phyloP scores from a whole-genome alignment of 2,329 filamentous ascomycete species.

The Phialophora expanda region DNA sequence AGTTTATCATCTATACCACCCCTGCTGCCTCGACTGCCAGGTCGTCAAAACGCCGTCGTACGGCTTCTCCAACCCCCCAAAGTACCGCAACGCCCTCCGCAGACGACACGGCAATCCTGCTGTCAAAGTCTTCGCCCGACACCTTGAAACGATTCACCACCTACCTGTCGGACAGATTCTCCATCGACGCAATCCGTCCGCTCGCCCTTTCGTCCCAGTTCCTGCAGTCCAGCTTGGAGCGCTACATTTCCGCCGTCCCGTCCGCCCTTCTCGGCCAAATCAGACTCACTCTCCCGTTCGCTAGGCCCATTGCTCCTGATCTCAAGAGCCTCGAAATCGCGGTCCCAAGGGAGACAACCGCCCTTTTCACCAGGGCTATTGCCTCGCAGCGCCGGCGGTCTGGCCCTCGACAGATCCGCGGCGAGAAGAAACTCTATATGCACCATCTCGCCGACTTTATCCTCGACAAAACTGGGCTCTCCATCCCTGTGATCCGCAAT shows the following conservation, averaged over 20 bases:
- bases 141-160: constrained; percentile 21
- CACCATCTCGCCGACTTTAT: neutral
- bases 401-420: neutral
- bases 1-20: constrained; percentile 30
- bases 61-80: neutral
- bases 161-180: constrained; percentile 29
- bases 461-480: neutral
- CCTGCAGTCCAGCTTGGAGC: constrained; percentile 6
- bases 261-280: constrained; percentile 26
- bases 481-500: neutral
- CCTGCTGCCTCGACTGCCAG: neutral
- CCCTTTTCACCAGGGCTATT: neutral
- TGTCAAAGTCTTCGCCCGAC: constrained; percentile 28
- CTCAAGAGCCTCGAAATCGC: constrained; percentile 35
- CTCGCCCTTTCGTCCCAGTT: constrained; percentile 23
- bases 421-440: constrained; percentile 1
- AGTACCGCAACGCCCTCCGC: neutral
- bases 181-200: constrained; percentile 22
- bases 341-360: constrained; percentile 14
- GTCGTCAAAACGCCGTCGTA: constrained; percentile 20
- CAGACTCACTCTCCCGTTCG: constrained; percentile 33
- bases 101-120: constrained; percentile 23
- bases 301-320: constrained; percentile 30
- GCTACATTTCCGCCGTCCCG: neutral
- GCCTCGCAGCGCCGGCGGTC: neutral